A percentile compares a stretch with the other conserved stretches of the same genome.
phyloP scores from a whole-genome alignment of 73 alveolate genomes.

The Paramecium bursaria region DNA sequence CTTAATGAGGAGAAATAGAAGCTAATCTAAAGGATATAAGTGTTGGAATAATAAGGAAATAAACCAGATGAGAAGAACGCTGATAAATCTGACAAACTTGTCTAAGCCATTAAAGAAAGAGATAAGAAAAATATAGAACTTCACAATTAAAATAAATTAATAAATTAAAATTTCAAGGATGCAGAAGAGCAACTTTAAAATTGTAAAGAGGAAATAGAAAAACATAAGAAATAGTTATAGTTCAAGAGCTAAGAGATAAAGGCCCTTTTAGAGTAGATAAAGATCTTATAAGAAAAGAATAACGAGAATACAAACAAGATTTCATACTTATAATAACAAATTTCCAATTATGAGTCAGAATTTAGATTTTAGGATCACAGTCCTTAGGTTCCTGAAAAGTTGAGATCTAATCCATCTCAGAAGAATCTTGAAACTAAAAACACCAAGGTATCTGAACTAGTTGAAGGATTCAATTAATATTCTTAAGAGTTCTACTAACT shows the following conservation, averaged over 20 bases:
- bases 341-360: not conserved
- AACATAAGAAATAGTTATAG: not conserved
- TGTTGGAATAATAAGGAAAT: conserved; percentile 1
- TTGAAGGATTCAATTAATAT: conserved; percentile 12
- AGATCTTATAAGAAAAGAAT: conserved; percentile 8
- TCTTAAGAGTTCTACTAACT: not conserved
- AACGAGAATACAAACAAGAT: not conserved
- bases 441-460: not conserved
- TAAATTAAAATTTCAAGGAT: not conserved
- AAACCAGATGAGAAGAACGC: not conserved
- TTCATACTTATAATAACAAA: not conserved
- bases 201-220: conserved; percentile 1
- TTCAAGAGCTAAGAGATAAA: conserved; percentile 23
- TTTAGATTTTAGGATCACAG: not conserved
- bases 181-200: not conserved
- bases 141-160: not conserved
- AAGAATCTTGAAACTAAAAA: not conserved
- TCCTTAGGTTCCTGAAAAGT: not conserved
- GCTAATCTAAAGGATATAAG: conserved; percentile 8
- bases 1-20: conserved; percentile 42
- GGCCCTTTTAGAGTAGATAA: not conserved
- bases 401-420: not conserved
- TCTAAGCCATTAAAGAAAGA: not conserved
- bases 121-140: conserved; percentile 55
- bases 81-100: conserved; percentile 27